A percentile compares a stretch with the other conserved stretches of the same genome.
These are phyloP conservation scores for Albizia julibrissin DNA, from an alignment of 306 rosid genomes.

Conservation along the genomic window DNA sequence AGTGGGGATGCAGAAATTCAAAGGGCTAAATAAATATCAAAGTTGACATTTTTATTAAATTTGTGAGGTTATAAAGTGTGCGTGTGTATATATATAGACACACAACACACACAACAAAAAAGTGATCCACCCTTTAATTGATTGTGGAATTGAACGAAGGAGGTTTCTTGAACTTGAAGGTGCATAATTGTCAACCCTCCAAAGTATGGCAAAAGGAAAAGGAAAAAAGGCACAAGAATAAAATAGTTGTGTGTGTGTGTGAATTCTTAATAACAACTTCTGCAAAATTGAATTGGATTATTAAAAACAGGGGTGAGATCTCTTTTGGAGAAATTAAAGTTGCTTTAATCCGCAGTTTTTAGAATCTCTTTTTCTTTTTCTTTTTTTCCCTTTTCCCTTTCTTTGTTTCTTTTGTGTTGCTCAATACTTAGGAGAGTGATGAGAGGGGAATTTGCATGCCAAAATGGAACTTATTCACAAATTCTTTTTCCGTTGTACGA, in stretches of 20 bases:
- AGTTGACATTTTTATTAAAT: slow-evolving; percentile 48
- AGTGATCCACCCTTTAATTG: slow-evolving; percentile 42
- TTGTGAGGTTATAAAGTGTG: not conserved
- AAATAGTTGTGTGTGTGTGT: not conserved
- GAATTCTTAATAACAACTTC: not conserved
- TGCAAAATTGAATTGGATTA: not conserved
- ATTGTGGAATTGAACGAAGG: slow-evolving; percentile 41
- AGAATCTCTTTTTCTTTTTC: not conserved
- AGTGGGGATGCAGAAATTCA: slow-evolving; percentile 26
- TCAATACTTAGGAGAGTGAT: not conserved
- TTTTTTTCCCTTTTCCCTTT: not conserved
- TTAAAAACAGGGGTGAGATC: not conserved
- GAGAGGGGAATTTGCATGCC: slow-evolving; percentile 3
- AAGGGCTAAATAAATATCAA: slow-evolving; percentile 52
- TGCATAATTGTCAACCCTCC: slow-evolving; percentile 49
- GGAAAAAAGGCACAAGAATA: not conserved
- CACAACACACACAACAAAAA: slow-evolving; percentile 23
- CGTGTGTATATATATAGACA: not conserved
- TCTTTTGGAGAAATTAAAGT: slow-evolving; percentile 17
- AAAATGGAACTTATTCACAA: slow-evolving; percentile 45
- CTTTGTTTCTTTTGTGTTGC: slow-evolving; percentile 9
- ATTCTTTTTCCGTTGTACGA: slow-evolving; percentile 26
- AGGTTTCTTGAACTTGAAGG: slow-evolving; percentile 58
- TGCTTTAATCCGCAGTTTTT: slow-evolving; percentile 28
- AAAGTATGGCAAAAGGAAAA: slow-evolving; percentile 26